Evolutionary conservation across 495 filamentous ascomycete species (phyloP), one percentile per base, ranked within the genome.

Genomic region (Clavariopsis aquatica): DNA sequence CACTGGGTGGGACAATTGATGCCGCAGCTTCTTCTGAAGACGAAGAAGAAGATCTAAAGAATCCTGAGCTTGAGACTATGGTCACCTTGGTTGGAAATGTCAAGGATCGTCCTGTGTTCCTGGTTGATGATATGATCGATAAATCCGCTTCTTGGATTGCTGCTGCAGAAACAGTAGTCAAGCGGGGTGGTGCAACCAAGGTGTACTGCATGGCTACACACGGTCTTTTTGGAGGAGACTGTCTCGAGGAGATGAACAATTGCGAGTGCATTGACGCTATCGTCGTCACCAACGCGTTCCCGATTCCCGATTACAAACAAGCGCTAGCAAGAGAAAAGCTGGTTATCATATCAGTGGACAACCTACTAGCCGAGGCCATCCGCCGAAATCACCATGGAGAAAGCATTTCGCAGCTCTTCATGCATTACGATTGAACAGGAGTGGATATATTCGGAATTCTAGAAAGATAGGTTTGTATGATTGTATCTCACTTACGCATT

Each of bases 61-160:
- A 89, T 65, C 84, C 84, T 17, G 87, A 88, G 62, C 79, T 91
- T 38, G 94, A 98, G 75, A 89, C 90, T 74, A 97, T 92, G 79
- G 93, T 98, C 69, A 98, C 94, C 1, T 80, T 98, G 54, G 95
- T 98, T 31, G 94, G 94, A 62, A 90, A 98, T 66, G 94, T 98
- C 56, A 85, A 84, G 68, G 85, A 88, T 74, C 85, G 87, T 57
- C 85, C 90, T 1, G 94, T 97, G 38, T 88, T 98, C 75, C 89
- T 98, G 63, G 88, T 98, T 52, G 94, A 98, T 78, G 94, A 98
- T 76, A 96, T 98, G 90, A 97, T 98, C 69, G 94, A 98, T 79
- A 96, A 96, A 75, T 86, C 91, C 27, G 91, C 90, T 22, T 95
- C 91, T 20, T 98, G 94, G 94, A 94, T 98, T 69, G 94, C 93